Evolutionary conservation across 169 alveolate species (phyloP).

Genomic region (Plasmodium blacklocki): DNA sequence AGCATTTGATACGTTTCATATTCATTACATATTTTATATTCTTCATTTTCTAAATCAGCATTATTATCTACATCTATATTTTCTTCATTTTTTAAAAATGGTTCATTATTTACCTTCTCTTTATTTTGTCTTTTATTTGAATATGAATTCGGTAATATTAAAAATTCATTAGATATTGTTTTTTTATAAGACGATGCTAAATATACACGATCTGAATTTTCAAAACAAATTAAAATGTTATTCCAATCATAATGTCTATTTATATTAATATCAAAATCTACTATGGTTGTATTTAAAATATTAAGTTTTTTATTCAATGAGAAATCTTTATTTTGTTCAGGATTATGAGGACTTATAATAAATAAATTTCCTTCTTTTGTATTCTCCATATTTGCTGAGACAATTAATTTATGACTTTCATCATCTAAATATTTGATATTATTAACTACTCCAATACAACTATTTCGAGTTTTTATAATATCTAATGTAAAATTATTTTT

Average conservation of each 20-base stretch:
- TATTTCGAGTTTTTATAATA: slow-evolving; percentile 50
- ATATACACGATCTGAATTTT: slow-evolving; percentile 36
- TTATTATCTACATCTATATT: slow-evolving; percentile 64
- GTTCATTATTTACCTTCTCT: slow-evolving; percentile 1
- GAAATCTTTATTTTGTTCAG: slow-evolving; percentile 73
- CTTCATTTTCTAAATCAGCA: slow-evolving; percentile 87
- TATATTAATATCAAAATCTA: slow-evolving; percentile 62
- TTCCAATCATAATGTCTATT: slow-evolving; percentile 76
- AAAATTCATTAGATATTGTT: slow-evolving; percentile 27
- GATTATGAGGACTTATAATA: slow-evolving; percentile 58
- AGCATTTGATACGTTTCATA: slow-evolving; percentile 43
- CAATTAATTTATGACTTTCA: slow-evolving; percentile 43
- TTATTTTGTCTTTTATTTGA: slow-evolving; percentile 1
- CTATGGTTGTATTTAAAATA: slow-evolving; percentile 27
- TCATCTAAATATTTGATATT: slow-evolving; percentile 58
- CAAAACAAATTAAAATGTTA: slow-evolving; percentile 55
- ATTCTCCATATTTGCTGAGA: slow-evolving; percentile 52
- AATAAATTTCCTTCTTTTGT: slow-evolving; percentile 50
- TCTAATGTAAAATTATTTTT: slow-evolving; percentile 46
- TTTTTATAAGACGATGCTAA: slow-evolving; percentile 62
- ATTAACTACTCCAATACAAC: slow-evolving; percentile 56
- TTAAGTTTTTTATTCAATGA: slow-evolving; percentile 53
- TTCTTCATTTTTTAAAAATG: slow-evolving; percentile 9
- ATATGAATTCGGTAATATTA: slow-evolving; percentile 12
- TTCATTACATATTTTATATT: slow-evolving; percentile 87